A percentile compares a stretch with the other conserved stretches of the same genome.
Conservation (phyloP, 768 basidiomycete species). For the Lentinula sp. region DNA sequence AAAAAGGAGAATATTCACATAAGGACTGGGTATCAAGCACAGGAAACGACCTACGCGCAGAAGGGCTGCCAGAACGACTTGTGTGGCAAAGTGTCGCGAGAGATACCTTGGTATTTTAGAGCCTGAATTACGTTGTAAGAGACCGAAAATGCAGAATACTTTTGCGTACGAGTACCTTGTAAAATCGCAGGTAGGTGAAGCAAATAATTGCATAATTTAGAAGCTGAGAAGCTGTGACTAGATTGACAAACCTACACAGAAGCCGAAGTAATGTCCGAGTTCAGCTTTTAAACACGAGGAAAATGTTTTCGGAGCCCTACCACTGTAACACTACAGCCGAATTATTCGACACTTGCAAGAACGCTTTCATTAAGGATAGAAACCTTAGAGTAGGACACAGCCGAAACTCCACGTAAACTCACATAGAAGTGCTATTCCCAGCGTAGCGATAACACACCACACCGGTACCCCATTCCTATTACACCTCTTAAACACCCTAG, state of each 20-base stretch:
- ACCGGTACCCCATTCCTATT: slow-evolving; percentile 53
- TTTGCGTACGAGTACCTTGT: slow-evolving; percentile 19
- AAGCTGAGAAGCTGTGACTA: slow-evolving; percentile 43
- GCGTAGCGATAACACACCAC: slow-evolving; percentile 40
- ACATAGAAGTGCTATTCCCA: slow-evolving; percentile 33
- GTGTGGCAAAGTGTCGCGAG: slow-evolving; percentile 37
- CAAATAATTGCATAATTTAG: slow-evolving; percentile 42
- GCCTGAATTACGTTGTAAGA: slow-evolving; percentile 22
- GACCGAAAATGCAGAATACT: background rate
- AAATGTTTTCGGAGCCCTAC: slow-evolving; percentile 16
- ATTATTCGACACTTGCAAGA: slow-evolving; percentile 44
- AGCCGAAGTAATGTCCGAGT: background rate
- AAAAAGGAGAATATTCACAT: background rate
- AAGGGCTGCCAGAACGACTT: slow-evolving; percentile 46
- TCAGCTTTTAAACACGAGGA: background rate
- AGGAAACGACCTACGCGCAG: slow-evolving; percentile 26
- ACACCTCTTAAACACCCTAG: slow-evolving; percentile 45
- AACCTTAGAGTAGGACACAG: background rate
- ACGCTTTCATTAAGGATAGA: slow-evolving; percentile 21
- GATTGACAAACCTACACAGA: slow-evolving; percentile 36
- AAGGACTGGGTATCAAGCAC: background rate
- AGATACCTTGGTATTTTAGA: slow-evolving; percentile 37
- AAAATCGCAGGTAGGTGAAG: slow-evolving; percentile 43
- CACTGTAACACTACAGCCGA: slow-evolving; percentile 42
- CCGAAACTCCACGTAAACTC: slow-evolving; percentile 6